phyloP scores from a whole-genome alignment of 2,329 filamentous ascomycete species.

The Cladorrhinum sp. region DNA sequence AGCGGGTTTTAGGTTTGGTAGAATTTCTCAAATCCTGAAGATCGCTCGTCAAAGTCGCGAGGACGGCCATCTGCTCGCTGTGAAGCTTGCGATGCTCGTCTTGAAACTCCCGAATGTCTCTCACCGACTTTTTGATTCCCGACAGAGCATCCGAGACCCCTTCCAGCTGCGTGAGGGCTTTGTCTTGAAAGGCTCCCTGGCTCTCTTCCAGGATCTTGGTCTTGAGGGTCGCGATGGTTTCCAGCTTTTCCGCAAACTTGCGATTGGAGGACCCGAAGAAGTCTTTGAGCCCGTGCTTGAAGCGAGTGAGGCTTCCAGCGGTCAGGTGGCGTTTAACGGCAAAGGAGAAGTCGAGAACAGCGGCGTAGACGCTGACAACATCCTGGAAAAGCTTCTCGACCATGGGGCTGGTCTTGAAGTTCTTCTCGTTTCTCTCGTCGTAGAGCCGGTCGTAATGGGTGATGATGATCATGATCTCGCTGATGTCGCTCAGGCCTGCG shows the following conservation, averaged over 20 bases:
- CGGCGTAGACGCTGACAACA: slow-evolving; percentile 20
- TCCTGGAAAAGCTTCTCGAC: slow-evolving; percentile 28
- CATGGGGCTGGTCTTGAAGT: slow-evolving; percentile 22
- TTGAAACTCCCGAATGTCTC: slow-evolving; percentile 20
- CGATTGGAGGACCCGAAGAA: slow-evolving; percentile 24
- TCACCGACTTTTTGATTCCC: slow-evolving; percentile 18
- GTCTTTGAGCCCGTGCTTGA: slow-evolving; percentile 27
- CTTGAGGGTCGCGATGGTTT: slow-evolving; percentile 19
- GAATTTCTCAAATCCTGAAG: slow-evolving; percentile 22
- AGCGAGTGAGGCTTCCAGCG: slow-evolving; percentile 17
- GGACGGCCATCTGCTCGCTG: slow-evolving; percentile 15
- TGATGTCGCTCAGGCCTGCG: slow-evolving; percentile 24
- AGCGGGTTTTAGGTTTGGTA: slow-evolving; percentile 23
- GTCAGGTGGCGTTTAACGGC: slow-evolving; percentile 24
- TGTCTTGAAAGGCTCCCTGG: slow-evolving; percentile 26
- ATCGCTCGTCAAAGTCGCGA: slow-evolving; percentile 15
- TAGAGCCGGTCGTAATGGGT: slow-evolving; percentile 26
- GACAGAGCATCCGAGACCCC: slow-evolving; percentile 15
- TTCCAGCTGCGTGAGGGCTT: slow-evolving; percentile 21
- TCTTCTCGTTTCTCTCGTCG: slow-evolving; percentile 19
- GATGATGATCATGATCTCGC: slow-evolving; percentile 28
- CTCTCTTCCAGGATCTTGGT: slow-evolving; percentile 25
- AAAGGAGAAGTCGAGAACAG: slow-evolving; percentile 25
- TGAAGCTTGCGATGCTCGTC: slow-evolving; percentile 19
- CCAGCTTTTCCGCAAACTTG: slow-evolving; percentile 25